phyloP scores from a whole-genome alignment of 495 filamentous ascomycete genomes.

The Hypomontagnella monticulosa region DNA sequence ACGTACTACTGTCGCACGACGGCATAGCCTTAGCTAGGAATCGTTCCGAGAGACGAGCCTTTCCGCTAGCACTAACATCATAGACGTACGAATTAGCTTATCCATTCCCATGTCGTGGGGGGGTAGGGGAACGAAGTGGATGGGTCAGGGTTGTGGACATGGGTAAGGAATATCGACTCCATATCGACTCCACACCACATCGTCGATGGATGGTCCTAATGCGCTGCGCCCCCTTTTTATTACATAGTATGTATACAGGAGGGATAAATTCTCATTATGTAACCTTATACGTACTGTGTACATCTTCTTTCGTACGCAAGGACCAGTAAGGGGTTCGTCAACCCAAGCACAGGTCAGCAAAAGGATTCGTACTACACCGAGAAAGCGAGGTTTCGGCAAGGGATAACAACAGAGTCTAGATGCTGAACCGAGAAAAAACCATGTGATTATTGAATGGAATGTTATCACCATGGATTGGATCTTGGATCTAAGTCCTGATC shows the following conservation, averaged over 20 bases:
- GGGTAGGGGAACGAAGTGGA: too few relatives aligned
- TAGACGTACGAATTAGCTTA: too few relatives aligned
- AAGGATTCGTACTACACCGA: too few relatives aligned
- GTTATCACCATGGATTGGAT: constrained; percentile 27
- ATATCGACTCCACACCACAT: constrained; percentile 12
- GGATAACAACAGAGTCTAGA: constrained; percentile 4
- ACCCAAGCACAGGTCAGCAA: too few relatives aligned
- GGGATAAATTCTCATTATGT: constrained; percentile 5
- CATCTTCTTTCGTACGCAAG: too few relatives aligned
- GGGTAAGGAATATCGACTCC: background rate
- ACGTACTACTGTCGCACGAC: constrained; percentile 13
- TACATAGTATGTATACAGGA: constrained; percentile 9
- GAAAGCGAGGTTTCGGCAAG: background rate
- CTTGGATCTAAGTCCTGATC: constrained; percentile 11
- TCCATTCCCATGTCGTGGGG: too few relatives aligned
- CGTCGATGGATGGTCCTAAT: constrained; percentile 14
- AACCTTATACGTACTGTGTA: too few relatives aligned
- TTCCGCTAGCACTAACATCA: too few relatives aligned
- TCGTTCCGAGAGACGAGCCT: too few relatives aligned
- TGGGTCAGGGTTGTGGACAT: too few relatives aligned
- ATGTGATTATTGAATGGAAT: background rate
- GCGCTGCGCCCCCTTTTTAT: constrained; percentile 11
- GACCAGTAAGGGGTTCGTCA: too few relatives aligned
- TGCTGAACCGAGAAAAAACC: background rate
- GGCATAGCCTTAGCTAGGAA: background rate